Base-by-base conservation (phyloP, 805 yeast genomes). In the Tetrapisispora fleetii region DNA sequence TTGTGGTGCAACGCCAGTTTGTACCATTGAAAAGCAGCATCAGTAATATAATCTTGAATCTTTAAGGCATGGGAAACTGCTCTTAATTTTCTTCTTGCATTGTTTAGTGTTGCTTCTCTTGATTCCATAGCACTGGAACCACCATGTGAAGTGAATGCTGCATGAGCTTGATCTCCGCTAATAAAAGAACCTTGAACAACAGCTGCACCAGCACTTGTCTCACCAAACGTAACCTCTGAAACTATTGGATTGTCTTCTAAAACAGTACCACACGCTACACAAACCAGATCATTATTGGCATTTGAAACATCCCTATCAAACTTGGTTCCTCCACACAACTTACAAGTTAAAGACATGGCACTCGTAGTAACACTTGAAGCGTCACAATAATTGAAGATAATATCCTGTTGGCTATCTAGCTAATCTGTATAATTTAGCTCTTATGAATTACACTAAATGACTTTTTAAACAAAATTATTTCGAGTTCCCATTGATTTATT, bases 141-240 rank as follows among this genome's bases (percentile, higher is more conserved):
- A 40, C 88, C 85, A 47, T 61, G 62, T 7, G 66, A 58, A 41
- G 75, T 72, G 54, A 79, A 78, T 10, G 77, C 70, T 0, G 87
- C 93, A 63, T 86, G 77, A 1, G 81, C 68, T 67, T 90, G 96
- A 58, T 87, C 96, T 0, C 88, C 84, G 40, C 88, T 87, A 35
- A 93, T 83, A 73, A 87, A 90, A 43, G 95, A 80, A 60, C 99
- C 99, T 55, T 91, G 95, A 1, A 93, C 96, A 45, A 85, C 80
- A 35, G 99, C 96, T 14, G 96, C 97, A 57, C 99, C 99, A 24
- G 83, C 76, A 18, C 95, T 76, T 2, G 90, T 76, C 60, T 95
- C 99, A 40, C 95, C 93, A 69, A 90, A 93, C 13, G 93, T 85
- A 47, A 95, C 93, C 63, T 93, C 99, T 8, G 95, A 81, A 11